Evolutionary conservation across 495 filamentous ascomycete species (phyloP).

Genomic region (Cercophora samala): DNA sequence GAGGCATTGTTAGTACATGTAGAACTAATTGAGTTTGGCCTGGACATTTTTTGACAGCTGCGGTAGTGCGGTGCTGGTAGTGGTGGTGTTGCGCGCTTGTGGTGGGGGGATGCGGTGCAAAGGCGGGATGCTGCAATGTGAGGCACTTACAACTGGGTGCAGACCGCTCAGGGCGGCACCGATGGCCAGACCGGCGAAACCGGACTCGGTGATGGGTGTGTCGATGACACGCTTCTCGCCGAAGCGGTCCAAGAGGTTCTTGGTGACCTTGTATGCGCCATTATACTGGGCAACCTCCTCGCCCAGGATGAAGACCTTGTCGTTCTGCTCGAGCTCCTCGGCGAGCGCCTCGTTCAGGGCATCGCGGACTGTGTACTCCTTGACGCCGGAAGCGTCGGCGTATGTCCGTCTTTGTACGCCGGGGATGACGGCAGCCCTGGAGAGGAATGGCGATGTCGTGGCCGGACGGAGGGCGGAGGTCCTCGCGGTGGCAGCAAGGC

Average conservation of each 20-base stretch:
- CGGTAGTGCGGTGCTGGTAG: background rate
- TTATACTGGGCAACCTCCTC: slow-evolving; percentile 99
- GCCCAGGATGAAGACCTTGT: slow-evolving; percentile 91
- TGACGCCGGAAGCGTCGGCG: slow-evolving; percentile 59
- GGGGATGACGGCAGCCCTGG: slow-evolving; percentile 40
- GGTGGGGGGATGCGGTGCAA: slow-evolving; percentile 8
- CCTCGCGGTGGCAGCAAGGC: slow-evolving; percentile 65
- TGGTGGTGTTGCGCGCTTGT: background rate
- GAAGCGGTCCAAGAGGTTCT: slow-evolving; percentile 93
- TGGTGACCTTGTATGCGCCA: slow-evolving; percentile 99
- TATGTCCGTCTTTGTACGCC: slow-evolving; percentile 50
- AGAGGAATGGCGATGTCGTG: slow-evolving; percentile 50
- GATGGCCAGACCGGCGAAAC: slow-evolving; percentile 88
- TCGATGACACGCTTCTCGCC: slow-evolving; percentile 97
- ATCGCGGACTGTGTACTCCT: slow-evolving; percentile 95
- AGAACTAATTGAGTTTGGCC: background rate
- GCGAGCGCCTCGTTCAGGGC: slow-evolving; percentile 96
- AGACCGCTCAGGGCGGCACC: slow-evolving; percentile 92
- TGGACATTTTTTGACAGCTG: background rate
- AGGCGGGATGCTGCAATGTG: background rate
- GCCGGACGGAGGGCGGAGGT: slow-evolving; percentile 45
- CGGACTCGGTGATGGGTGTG: slow-evolving; percentile 95
- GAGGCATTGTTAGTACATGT: background rate
- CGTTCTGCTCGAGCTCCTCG: slow-evolving; percentile 91
- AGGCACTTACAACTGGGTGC: slow-evolving; percentile 77